phyloP scores from a whole-genome alignment of 768 basidiomycete genomes.

The Suillus ampliporus region DNA sequence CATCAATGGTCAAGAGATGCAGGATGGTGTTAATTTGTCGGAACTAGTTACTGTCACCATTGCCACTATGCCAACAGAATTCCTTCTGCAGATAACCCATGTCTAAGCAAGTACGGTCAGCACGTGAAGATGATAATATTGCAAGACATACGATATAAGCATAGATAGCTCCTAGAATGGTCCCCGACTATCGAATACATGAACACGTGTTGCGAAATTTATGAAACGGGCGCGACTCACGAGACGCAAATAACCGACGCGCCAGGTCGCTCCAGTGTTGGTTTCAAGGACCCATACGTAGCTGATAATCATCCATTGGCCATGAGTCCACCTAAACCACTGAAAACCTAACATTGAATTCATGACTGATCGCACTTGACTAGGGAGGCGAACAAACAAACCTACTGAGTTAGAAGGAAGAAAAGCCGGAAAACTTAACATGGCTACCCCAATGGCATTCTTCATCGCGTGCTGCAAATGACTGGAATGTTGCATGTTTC shows the following conservation, averaged over 20 bases:
- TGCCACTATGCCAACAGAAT: constrained; percentile 48
- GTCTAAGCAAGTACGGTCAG: constrained; percentile 30
- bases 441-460: constrained; percentile 48
- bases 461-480: constrained; percentile 53
- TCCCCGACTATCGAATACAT: constrained; percentile 32
- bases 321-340: constrained; percentile 46
- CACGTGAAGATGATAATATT: neutral
- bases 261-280: constrained; percentile 57
- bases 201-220: neutral
- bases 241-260: constrained; percentile 50
- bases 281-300: constrained; percentile 59
- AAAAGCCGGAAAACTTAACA: constrained; percentile 50
- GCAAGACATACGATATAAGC: constrained; percentile 35
- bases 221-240: constrained; percentile 33
- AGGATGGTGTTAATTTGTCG: neutral
- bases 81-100: constrained; percentile 43
- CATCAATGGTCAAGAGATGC: neutral
- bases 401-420: constrained; percentile 41
- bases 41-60: constrained; percentile 42
- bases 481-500: constrained; percentile 42
- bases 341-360: constrained; percentile 32
- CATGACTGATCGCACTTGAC: neutral
- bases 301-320: constrained; percentile 57
- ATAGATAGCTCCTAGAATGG: constrained; percentile 40
- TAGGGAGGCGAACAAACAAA: constrained; percentile 19